These are phyloP conservation scores for Durusdinium trenchii DNA, from an alignment of 73 alveolate species.

Conservation along the genomic window DNA sequence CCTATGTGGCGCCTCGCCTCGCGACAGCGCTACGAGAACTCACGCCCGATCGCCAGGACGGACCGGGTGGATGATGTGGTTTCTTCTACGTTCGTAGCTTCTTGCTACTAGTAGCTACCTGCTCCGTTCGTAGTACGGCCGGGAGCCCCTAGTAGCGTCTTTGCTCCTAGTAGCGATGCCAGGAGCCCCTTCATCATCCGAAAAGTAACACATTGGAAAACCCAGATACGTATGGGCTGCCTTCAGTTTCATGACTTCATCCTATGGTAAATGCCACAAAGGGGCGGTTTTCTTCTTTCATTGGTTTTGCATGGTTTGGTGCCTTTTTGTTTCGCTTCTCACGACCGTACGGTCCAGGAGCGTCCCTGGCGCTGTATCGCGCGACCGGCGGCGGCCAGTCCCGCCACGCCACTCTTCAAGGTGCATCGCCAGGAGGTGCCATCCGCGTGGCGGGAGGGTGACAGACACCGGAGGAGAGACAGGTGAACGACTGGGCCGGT, in stretches of 20 bases:
- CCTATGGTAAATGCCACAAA: no score
- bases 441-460: background rate
- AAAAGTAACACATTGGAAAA: no score
- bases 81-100: background rate
- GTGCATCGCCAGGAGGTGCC: slow-evolving; percentile 80
- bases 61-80: background rate
- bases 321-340: background rate
- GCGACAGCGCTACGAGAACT: slow-evolving; percentile 93
- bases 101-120: background rate
- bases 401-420: slow-evolving; percentile 78
- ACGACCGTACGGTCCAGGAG: background rate
- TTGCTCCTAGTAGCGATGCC: no score
- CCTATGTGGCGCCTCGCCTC: slow-evolving; percentile 97
- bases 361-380: slow-evolving; percentile 76
- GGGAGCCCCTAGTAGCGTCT: no score
- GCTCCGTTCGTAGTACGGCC: no score
- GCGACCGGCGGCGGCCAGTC: slow-evolving; percentile 92
- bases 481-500: no score
- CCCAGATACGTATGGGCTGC: no score
- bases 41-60: slow-evolving; percentile 23
- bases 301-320: background rate
- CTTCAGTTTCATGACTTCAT: no score
- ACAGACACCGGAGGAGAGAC: no score
- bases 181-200: no score
- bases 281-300: background rate